Conservation (phyloP, 306 rosid genomes). For the Cucumis hystrix region DNA sequence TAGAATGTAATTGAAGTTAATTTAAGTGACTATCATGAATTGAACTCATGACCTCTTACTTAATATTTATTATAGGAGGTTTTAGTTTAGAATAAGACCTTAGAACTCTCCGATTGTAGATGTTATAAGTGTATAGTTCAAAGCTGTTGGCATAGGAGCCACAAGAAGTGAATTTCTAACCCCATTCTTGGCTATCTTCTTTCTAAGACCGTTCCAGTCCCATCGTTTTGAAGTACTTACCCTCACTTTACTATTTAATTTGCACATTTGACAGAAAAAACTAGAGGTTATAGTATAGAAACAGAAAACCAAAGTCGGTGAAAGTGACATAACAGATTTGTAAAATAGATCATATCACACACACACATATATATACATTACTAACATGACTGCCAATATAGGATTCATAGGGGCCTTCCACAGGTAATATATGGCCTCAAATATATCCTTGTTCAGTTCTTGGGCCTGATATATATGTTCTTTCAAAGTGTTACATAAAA, state of each 20-base stretch:
- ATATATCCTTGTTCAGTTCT: conserved; percentile 81
- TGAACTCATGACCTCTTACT: too few relatives aligned
- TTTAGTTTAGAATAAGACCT: conserved; percentile 25
- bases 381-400: conserved; percentile 72
- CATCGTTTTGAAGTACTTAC: conserved; percentile 53
- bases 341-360: too few relatives aligned
- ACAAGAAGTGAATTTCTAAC: conserved; percentile 80
- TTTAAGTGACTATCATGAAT: too few relatives aligned
- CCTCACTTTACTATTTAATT: conserved; percentile 5
- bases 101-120: conserved; percentile 71
- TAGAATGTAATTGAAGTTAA: too few relatives aligned
- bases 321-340: background rate
- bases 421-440: conserved; percentile 81
- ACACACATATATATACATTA: conserved; percentile 31
- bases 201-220: conserved; percentile 60
- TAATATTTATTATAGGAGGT: background rate
- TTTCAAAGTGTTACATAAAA: background rate
- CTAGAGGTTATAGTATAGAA: background rate
- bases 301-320: background rate
- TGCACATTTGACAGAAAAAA: too few relatives aligned
- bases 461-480: conserved; percentile 44
- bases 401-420: conserved; percentile 69
- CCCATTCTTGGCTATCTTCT: conserved; percentile 38
- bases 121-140: conserved; percentile 89
- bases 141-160: conserved; percentile 95